Base-by-base conservation (phyloP, 805 yeast species). In the Millerozyma miso region DNA sequence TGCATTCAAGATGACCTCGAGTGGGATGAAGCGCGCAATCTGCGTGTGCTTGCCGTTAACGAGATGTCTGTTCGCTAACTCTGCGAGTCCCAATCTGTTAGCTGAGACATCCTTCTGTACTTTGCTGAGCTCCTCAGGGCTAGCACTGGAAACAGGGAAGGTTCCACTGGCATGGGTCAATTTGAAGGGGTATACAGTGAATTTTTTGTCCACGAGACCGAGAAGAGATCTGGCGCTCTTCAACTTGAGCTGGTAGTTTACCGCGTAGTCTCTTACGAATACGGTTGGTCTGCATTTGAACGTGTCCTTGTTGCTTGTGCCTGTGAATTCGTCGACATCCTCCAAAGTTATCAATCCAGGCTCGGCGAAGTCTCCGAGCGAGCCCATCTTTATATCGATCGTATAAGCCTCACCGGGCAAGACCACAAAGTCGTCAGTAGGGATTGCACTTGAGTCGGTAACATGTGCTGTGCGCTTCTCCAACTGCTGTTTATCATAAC, bases 101-200 rank as follows among this genome's bases (percentile, higher is more conserved):
- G 78, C 68, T 55, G 73, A 78, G 52, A 85, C 64, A 50, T 84
- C 88, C 42, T 73, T 64, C 48, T 73, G 70, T 49, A 81, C 68
- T 18, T 61, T 42, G 13, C 47, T 52, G 19, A 66, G 51, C 40
- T 71, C 62, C 31, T 51, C 58, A 33, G 52, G 47, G 33, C 68
- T 56, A 37, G 29, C 29, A 23, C 29, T 23, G 10, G 76, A 65
- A 18, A 83, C 62, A 42, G 90, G 90, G 75, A 83, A 83, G 33
- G 63, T 54, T 18, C 73, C 70, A 13, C 88, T 76, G 37, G 87
- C 67, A 65, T 87, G 84, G 32, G 88, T 74, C 52, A 90, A 74
- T 65, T 88, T 91, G 74, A 91, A 88, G 44, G 99, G 98, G 64
- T 80, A 91, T 29, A 93, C 98, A 19, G 96, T 86, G 52, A 79